Conservation (phyloP, 2,329 filamentous ascomycete genomes). For the Bipolaris zeicola region DNA sequence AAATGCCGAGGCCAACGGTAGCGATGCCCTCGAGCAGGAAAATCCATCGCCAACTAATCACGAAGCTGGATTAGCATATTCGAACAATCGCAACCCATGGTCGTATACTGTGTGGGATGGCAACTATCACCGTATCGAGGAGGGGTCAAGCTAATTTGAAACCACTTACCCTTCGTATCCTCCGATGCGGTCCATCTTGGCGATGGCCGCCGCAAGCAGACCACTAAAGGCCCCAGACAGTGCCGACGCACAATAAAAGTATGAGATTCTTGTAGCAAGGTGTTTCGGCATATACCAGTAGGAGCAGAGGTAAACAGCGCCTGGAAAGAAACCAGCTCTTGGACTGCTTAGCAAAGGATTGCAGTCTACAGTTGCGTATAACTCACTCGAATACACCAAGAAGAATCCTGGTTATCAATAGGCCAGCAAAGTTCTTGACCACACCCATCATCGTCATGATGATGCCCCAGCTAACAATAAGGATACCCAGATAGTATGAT, state of each 20-base stretch:
- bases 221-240: slow-evolving; percentile 51
- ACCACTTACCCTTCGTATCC: slow-evolving; percentile 49
- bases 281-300: slow-evolving; percentile 47
- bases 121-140: slow-evolving; percentile 12
- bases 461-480: slow-evolving; percentile 34
- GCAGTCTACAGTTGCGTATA: not conserved
- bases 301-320: slow-evolving; percentile 44
- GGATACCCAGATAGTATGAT: slow-evolving; percentile 37
- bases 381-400: slow-evolving; percentile 32
- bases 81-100: too few species aligned
- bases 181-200: slow-evolving; percentile 46
- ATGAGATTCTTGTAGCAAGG: slow-evolving; percentile 41
- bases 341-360: not conserved
- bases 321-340: slow-evolving; percentile 40
- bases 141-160: slow-evolving; percentile 43
- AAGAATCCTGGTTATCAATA: slow-evolving; percentile 25
- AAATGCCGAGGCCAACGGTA: slow-evolving; percentile 34
- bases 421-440: slow-evolving; percentile 27
- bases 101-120: not conserved
- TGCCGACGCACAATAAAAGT: slow-evolving; percentile 48
- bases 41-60: slow-evolving; percentile 50
- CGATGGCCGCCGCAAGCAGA: slow-evolving; percentile 48
- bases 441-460: slow-evolving; percentile 37
- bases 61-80: too few species aligned
- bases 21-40: slow-evolving; percentile 51